phyloP scores from a whole-genome alignment of 805 yeast genomes.

The Sugiyamaella qingdaonensis region DNA sequence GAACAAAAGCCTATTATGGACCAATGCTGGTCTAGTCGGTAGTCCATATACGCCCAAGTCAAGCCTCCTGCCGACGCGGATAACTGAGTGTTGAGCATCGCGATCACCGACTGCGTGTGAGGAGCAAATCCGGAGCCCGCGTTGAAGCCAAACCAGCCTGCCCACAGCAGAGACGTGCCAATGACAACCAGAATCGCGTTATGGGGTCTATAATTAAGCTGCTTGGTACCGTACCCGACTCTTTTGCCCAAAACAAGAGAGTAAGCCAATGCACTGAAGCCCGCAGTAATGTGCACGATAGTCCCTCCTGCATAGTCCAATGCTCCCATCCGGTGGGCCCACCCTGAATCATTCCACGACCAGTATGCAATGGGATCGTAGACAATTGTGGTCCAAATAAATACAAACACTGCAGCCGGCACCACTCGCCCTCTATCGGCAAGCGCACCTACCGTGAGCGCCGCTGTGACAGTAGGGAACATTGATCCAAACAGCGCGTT shows the following conservation, averaged over 20 bases:
- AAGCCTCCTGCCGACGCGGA: slow-evolving; percentile 48
- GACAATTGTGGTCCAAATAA: slow-evolving; percentile 66
- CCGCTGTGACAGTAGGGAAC: slow-evolving; percentile 64
- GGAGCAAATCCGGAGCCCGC: slow-evolving; percentile 56
- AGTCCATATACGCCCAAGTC: slow-evolving; percentile 44
- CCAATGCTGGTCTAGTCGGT: slow-evolving; percentile 70
- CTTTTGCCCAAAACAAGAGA: slow-evolving; percentile 64
- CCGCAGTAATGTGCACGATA: slow-evolving; percentile 69
- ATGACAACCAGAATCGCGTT: slow-evolving; percentile 61
- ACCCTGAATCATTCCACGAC: slow-evolving; percentile 69
- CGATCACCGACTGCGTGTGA: slow-evolving; percentile 38
- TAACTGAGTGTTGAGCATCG: slow-evolving; percentile 46
- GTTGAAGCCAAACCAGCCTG: slow-evolving; percentile 76
- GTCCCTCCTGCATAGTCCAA: slow-evolving; percentile 77
- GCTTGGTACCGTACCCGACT: slow-evolving; percentile 51
- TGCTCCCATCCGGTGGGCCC: slow-evolving; percentile 58
- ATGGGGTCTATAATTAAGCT: slow-evolving; percentile 63
- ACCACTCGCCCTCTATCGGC: slow-evolving; percentile 68
- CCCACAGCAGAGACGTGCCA: slow-evolving; percentile 67
- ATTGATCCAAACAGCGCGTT: slow-evolving; percentile 59
- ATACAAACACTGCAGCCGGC: slow-evolving; percentile 65
- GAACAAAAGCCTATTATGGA: slow-evolving; percentile 91
- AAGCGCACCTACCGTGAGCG: slow-evolving; percentile 66
- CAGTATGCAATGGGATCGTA: slow-evolving; percentile 71
- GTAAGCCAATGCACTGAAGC: slow-evolving; percentile 67